A percentile compares a stretch with the other conserved stretches of the same genome.
phyloP scores from a whole-genome alignment of 805 yeast species.

The Monosporozyma solicola region DNA sequence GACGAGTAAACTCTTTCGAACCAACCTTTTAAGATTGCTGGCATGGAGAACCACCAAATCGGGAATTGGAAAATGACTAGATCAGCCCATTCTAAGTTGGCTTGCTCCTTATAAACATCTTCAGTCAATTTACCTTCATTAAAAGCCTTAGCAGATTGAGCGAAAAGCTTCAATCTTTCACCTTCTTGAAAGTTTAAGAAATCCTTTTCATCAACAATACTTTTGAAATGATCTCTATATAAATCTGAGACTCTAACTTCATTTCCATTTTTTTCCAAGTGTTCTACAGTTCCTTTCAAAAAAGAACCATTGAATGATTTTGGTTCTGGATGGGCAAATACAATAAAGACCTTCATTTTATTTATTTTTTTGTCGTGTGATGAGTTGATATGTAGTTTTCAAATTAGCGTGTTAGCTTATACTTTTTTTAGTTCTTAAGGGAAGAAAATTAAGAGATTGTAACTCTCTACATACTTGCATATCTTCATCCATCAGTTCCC shows the following conservation, averaged over 20 bases:
- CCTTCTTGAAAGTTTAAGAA: slow-evolving; percentile 11
- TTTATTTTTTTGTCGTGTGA: neutral
- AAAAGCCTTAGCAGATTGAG: slow-evolving; percentile 15
- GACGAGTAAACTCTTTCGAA: slow-evolving; percentile 20
- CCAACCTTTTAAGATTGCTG: slow-evolving; percentile 29
- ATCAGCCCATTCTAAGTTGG: slow-evolving; percentile 26
- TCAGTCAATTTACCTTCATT: slow-evolving; percentile 12
- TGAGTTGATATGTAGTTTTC: neutral
- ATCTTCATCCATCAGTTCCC: too few species aligned
- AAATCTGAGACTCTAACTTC: slow-evolving; percentile 24
- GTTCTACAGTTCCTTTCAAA: slow-evolving; percentile 10
- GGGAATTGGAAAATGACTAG: slow-evolving; percentile 24
- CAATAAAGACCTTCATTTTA: slow-evolving; percentile 18
- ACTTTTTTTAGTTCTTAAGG: neutral
- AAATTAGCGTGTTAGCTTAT: neutral
- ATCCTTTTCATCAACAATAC: slow-evolving; percentile 16
- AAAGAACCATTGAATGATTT: slow-evolving; percentile 20
- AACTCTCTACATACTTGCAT: too few species aligned
- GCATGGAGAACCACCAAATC: slow-evolving; percentile 27
- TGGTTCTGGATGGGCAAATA: slow-evolving; percentile 25
- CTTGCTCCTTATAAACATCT: slow-evolving; percentile 24
- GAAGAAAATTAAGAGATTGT: too few species aligned
- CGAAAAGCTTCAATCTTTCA: slow-evolving; percentile 9
- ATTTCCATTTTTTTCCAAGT: slow-evolving; percentile 17
- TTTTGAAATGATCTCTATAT: slow-evolving; percentile 18